Evolutionary conservation across 768 basidiomycete genomes (phyloP).

Genomic region (Boletus rufocinnamomeus): DNA sequence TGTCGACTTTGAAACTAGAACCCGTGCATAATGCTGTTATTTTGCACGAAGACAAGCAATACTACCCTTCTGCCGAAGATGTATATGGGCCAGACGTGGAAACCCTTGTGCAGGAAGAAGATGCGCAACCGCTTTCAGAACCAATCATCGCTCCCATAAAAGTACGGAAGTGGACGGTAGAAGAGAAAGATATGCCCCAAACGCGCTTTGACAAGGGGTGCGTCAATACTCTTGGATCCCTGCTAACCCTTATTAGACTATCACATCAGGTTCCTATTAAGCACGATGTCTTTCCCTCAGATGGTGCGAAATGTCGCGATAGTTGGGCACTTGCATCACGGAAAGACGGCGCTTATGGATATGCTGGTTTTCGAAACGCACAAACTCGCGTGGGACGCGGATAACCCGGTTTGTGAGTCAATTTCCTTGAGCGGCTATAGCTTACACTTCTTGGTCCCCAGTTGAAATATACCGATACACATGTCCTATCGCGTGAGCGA

Average conservation of each 20-base stretch:
- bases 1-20: slow-evolving; percentile 45
- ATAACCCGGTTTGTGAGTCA: slow-evolving; percentile 66
- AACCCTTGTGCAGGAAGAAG: slow-evolving; percentile 97
- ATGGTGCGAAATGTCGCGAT: slow-evolving; percentile 97
- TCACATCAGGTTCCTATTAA: slow-evolving; percentile 77
- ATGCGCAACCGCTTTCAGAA: slow-evolving; percentile 91
- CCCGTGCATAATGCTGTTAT: slow-evolving; percentile 81
- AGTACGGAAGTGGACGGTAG: slow-evolving; percentile 90
- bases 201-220: slow-evolving; percentile 98
- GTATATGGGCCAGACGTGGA: slow-evolving; percentile 95
- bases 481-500: slow-evolving; percentile 83
- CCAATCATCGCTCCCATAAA: slow-evolving; percentile 96
- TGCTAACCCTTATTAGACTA: slow-evolving; percentile 11
- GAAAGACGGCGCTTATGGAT: slow-evolving; percentile 95
- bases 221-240: slow-evolving; percentile 28
- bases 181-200: slow-evolving; percentile 94
- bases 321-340: slow-evolving; percentile 96
- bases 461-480: slow-evolving; percentile 96
- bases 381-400: slow-evolving; percentile 91
- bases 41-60: slow-evolving; percentile 97
- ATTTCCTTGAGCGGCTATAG: slow-evolving; percentile 10
- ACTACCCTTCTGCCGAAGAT: slow-evolving; percentile 91
- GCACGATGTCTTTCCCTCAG: slow-evolving; percentile 87
- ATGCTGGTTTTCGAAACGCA: slow-evolving; percentile 98
- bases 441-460: slow-evolving; percentile 38